Evolutionary conservation across 2,329 filamentous ascomycete species (phyloP), one percentile per base, ranked within the genome.

Genomic region (Aspergillus hortae): DNA sequence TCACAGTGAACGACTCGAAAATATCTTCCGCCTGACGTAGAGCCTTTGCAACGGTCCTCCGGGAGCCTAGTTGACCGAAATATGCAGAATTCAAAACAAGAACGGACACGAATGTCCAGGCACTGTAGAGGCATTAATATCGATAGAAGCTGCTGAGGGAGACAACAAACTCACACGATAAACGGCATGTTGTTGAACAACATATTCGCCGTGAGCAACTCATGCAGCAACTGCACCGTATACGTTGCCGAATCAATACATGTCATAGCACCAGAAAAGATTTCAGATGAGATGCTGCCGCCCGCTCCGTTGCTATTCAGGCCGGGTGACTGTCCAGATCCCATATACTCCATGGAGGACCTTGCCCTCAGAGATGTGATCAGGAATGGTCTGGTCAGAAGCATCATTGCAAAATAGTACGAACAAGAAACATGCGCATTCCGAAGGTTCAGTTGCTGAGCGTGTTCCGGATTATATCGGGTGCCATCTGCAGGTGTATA

Each of bases 331-430:
- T 30, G 27, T 30, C 7, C 27, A 30, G 27, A 30, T 10, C 7
- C 27, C 27, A 4, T 2, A 30, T 30, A 9, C 27, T 38, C 35
- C 15, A n/a, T 38, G 14, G 35, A 38, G 5, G 35, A 38, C 15
- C 38, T 21, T 5, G 44, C 44, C 30, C 44, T 27, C 10, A 44
- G n/a, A 9, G 41, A 19, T 14, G 38, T 38, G 14, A 49, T 41
- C 3, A 49, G 17, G 14, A 49, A 49, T 23, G 47, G 47, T 10
- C 47, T 38, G n/a, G 47, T 49, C 4, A 49, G 47, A 3, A 49
- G 27, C 47, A 49, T 49, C 47, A 49, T 49, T 9, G 23, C 33
- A 30, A 49, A 49, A 10, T 49, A 21, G 40, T 49, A 49, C 25
- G 38, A 43, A 12, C 47, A 49, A 19, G 42, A 17, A 21, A 49